phyloP scores from a whole-genome alignment of 768 basidiomycete genomes.

The Suillus bovinus region DNA sequence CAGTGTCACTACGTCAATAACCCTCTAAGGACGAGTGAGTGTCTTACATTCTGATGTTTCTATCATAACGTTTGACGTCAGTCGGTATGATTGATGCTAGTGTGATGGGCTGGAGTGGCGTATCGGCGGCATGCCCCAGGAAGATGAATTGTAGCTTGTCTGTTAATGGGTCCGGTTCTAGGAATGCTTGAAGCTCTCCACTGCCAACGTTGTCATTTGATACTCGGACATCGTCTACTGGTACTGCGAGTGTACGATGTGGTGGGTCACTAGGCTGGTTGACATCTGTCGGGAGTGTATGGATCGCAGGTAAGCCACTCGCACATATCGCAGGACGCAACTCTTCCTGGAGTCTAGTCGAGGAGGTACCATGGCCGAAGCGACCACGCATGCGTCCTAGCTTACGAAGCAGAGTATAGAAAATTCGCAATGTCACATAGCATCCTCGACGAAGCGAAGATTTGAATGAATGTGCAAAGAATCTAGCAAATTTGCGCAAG shows the following conservation, averaged over 20 bases:
- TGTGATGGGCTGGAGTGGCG: background rate
- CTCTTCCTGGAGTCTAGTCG: background rate
- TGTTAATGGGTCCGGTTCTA: no score
- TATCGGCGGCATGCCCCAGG: background rate
- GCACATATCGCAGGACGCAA: background rate
- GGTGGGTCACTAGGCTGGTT: no score
- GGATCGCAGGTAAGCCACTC: background rate
- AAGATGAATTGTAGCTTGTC: background rate
- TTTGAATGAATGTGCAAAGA: background rate
- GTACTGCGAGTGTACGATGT: background rate
- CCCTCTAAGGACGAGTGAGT: background rate
- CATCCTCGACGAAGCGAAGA: background rate
- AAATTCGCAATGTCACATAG: background rate
- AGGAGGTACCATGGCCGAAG: background rate
- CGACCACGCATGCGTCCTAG: background rate
- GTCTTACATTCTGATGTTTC: background rate
- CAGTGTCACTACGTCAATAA: background rate
- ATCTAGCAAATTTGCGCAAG: background rate
- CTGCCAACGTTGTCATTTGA: background rate
- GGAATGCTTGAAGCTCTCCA: no score
- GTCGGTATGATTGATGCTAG: background rate
- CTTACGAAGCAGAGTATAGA: background rate
- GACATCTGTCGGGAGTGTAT: background rate
- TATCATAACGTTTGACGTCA: background rate
- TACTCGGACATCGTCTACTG: background rate